Base-by-base conservation (phyloP, 2,329 filamentous ascomycete genomes). In the Colletotrichum orchidophilum region DNA sequence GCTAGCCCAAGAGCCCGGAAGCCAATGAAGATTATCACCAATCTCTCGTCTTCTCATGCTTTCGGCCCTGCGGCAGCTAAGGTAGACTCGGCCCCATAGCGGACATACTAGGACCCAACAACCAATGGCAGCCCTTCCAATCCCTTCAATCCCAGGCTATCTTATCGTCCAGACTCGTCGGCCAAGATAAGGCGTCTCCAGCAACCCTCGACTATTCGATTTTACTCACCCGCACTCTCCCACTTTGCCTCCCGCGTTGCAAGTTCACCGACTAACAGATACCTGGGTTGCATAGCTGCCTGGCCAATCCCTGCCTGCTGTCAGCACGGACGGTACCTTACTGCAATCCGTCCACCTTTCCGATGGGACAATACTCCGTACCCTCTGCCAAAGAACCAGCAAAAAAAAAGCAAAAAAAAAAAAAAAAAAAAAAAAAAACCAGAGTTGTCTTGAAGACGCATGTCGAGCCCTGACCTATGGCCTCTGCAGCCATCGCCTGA, bases 61-160 rank as follows among this genome's bases (percentile, higher is more conserved):
- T 42, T 59, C 65, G 69, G 64, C 58, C 59, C 6, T 26, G 24
- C 58, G 69, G 69, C 69, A 71, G 24, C 50, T 55, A 57, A 71
- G 24, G 39, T 55, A 57, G 42, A 42, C 18, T 57, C n/a, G 53
- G 53, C 57, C 46, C 58, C 49, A 68, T 59, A 27, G 64, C 52
- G 69, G 64, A 57, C 46, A 55, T 35, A 53, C 58, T 68, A 52
- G 8, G 5, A 15, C 8, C 27, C 8, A 13, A 6, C 42, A 52
- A 35, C 69, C 69, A 69, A 63, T 71, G n/a, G 57, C 55, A 46
- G 46, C 46, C 24, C 31, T 26, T 13, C 3, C 27, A 68, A 50
- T 33, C 29, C 53, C 18, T 18, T 46, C 39, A n/a, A 46, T 21
- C 18, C 39, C 21, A 18, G 39, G 15, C 64, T 50, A 69, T 68